A percentile compares a stretch with the other conserved stretches of the same genome.
Conservation (phyloP, 179 eudicot species). For the Pouteria campechiana region DNA sequence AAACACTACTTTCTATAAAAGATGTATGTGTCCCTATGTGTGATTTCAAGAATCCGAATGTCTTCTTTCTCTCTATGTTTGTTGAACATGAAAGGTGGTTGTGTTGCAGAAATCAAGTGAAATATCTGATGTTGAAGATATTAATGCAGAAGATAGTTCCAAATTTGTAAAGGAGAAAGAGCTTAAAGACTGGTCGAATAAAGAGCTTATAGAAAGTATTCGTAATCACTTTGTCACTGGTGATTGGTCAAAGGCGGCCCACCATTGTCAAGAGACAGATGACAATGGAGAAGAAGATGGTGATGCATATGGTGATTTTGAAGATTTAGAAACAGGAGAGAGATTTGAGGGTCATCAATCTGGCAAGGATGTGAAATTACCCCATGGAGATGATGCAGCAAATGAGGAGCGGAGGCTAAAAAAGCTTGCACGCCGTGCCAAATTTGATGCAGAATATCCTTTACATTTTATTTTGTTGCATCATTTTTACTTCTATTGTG, state of each 20-base stretch:
- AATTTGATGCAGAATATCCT: conserved; percentile 96
- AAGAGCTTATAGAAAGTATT: conserved; percentile 38
- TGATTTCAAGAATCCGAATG: no score
- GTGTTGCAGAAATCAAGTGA: conserved; percentile 30
- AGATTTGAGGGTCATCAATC: conserved; percentile 25
- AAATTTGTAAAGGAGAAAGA: conserved; percentile 25
- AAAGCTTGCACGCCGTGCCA: conserved; percentile 91
- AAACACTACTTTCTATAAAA: no score
- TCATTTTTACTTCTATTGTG: no score
- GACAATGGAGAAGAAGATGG: conserved; percentile 35
- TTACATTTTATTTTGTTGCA: conserved; percentile 6
- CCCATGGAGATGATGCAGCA: conserved; percentile 22
- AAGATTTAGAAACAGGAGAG: conserved; percentile 80
- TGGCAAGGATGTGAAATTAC: conserved; percentile 6
- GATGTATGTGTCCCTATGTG: no score
- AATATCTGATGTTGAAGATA: conserved; percentile 21
- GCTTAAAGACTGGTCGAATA: conserved; percentile 45
- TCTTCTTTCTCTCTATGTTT: no score
- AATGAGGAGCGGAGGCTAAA: conserved; percentile 55
- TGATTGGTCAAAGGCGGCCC: conserved; percentile 84
- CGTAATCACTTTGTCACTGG: conserved; percentile 90
- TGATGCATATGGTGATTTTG: conserved; percentile 64
- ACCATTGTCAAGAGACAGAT: conserved; percentile 34
- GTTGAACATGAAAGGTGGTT: conserved; percentile 1
- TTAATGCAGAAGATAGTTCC: conserved; percentile 62